A percentile compares a stretch with the other conserved stretches of the same genome.
These are phyloP conservation scores for Camellia japonica DNA, from an alignment of 148 eudicot genomes.

Conservation along the genomic window DNA sequence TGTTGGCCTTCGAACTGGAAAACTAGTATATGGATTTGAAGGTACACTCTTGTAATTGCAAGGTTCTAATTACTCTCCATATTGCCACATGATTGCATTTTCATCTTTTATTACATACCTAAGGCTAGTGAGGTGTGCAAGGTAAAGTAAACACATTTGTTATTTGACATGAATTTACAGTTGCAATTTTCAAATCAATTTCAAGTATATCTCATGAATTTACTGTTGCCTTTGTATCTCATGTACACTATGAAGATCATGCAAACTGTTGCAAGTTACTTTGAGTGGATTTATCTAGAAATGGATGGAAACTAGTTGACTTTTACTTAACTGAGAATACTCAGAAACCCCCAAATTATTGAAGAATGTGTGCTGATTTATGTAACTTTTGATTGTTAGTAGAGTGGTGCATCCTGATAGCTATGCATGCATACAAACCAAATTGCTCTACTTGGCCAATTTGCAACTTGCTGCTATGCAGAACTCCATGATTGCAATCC, in stretches of 20 bases:
- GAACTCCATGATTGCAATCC: neutral
- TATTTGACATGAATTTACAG: neutral
- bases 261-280: neutral
- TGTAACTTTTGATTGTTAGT: neutral
- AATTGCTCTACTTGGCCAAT: neutral
- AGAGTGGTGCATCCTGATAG: neutral
- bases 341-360: neutral
- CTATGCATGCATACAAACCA: neutral
- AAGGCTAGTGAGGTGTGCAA: neutral
- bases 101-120: neutral
- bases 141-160: neutral
- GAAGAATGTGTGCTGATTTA: neutral
- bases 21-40: constrained; percentile 78
- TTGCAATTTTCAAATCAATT: neutral
- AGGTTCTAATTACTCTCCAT: neutral
- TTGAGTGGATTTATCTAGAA: neutral
- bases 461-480: neutral
- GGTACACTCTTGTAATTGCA: constrained; percentile 42
- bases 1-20: constrained; percentile 67
- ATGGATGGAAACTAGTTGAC: neutral
- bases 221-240: neutral
- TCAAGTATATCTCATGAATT: neutral
- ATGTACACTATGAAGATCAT: neutral
- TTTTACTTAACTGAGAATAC: neutral
- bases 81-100: neutral